Base-by-base conservation (phyloP, 2,329 filamentous ascomycete species). In the Calonectria fujianensis region DNA sequence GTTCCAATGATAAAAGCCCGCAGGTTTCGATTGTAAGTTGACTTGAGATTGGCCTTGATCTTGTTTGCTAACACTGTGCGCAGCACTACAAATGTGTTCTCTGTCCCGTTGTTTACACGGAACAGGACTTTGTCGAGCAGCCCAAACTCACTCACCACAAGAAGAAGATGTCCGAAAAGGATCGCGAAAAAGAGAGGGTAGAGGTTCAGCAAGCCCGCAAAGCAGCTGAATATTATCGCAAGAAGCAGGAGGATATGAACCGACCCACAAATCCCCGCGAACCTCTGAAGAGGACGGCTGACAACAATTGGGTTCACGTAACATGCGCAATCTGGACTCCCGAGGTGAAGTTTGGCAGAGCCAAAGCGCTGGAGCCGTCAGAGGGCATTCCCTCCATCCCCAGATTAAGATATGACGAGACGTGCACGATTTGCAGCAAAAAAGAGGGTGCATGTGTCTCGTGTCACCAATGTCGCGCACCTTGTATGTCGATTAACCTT, bases 241-340 rank as follows among this genome's bases (percentile, higher is more conserved):
- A 94, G 83, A 93, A 92, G 82, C 96, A 99, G 85, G 92, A 95
- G 82, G 94, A 96, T 75, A 92, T 94, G 80, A 95, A 96, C 79
- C 94, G 96, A 63, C 96, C 97, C 1, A 85, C 94, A 45, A 91
- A 95, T 77, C 97, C 97, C 32, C 92, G 97, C 63, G 97, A 98
- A 83, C 94, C 97, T 4, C 88, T 99, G 76, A 99, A 99, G 86
- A 92, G 95, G 64, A 99, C 97, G 0, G 95, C 94, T 5, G 96
- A 97, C 83, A 98, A 98, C 86, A 98, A 98, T 82, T 99, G 97
- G 97, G 95, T 98, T 20, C 97, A 99, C 83, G 95, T 98, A 35
- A 93, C 94, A 48, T 99, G 97, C 82, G 96, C 97, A 1, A 89
- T 98, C 24, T 98, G 95, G 93, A 96, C 94, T 14, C 93, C 95